Evolutionary conservation across 1,284 basidiomycete species (phyloP).

Genomic region (Sanghuangporus baumii): DNA sequence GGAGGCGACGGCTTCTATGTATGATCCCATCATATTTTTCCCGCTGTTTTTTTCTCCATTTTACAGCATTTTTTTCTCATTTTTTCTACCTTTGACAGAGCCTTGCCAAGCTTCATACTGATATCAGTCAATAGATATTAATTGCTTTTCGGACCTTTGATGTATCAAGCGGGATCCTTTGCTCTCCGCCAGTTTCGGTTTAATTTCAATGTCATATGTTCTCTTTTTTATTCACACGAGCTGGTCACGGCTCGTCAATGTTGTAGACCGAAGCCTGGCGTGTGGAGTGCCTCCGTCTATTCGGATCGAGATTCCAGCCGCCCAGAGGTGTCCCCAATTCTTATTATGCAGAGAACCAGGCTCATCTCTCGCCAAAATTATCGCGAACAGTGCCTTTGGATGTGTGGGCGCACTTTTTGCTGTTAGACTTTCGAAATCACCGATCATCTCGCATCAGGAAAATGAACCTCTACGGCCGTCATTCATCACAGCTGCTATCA

Average conservation of each 20-base stretch:
- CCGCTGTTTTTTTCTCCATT: not conserved
- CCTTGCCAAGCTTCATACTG: not conserved
- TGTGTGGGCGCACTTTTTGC: not conserved
- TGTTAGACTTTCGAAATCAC: not conserved
- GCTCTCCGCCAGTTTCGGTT: not conserved
- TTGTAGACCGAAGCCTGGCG: not conserved
- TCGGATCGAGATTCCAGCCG: too few species aligned
- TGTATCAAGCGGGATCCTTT: not conserved
- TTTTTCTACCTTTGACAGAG: not conserved
- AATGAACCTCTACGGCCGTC: not conserved
- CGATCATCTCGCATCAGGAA: not conserved
- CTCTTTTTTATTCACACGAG: not conserved
- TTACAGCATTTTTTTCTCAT: not conserved
- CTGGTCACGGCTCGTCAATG: not conserved
- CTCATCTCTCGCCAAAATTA: too few species aligned
- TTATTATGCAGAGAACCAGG: too few species aligned
- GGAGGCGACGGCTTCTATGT: not conserved
- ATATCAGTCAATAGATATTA: not conserved
- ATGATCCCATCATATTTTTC: not conserved
- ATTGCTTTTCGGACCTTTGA: not conserved
- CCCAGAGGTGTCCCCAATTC: too few species aligned
- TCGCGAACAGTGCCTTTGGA: too few species aligned
- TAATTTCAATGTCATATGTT: not conserved
- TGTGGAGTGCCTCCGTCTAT: too few species aligned
- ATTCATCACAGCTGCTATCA: not conserved